Conservation (phyloP, 768 basidiomycete genomes). For the Dioszegia aurantiaca region DNA sequence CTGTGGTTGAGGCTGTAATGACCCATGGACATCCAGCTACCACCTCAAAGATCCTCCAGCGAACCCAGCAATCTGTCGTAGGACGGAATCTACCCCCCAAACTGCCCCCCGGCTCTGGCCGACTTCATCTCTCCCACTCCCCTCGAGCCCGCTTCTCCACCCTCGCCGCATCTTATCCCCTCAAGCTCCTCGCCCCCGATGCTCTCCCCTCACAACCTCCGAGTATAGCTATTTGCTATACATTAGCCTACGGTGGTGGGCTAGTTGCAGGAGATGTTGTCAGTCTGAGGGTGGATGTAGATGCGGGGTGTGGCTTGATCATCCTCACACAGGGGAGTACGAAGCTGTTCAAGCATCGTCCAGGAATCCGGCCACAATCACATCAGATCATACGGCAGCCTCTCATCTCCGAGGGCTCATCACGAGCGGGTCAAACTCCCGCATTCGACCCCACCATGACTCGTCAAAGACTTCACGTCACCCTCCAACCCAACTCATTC, state of each 20-base stretch:
- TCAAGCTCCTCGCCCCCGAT: conserved; percentile 70
- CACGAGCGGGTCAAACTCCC: not conserved
- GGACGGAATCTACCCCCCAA: not conserved
- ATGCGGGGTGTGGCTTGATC: conserved; percentile 61
- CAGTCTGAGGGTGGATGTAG: conserved; percentile 63
- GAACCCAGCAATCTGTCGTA: no score
- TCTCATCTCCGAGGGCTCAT: no score
- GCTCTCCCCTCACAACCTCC: conserved; percentile 48
- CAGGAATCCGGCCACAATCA: conserved; percentile 54
- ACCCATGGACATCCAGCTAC: not conserved
- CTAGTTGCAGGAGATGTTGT: conserved; percentile 81
- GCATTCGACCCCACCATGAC: conserved; percentile 52
- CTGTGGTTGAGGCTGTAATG: not conserved
- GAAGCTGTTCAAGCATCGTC: conserved; percentile 84
- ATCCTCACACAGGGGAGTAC: conserved; percentile 85
- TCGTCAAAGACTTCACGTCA: conserved; percentile 64
- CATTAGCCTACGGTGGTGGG: conserved; percentile 86
- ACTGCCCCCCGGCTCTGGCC: conserved; percentile 19
- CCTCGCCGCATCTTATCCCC: conserved; percentile 75
- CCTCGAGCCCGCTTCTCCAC: conserved; percentile 59
- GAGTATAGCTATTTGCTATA: conserved; percentile 67
- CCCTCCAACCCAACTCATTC: conserved; percentile 58
- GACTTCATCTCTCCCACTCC: conserved; percentile 25
- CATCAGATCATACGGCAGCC: conserved; percentile 48
- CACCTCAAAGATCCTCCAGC: not conserved